Evolutionary conservation across 768 basidiomycete species (phyloP).

Genomic region (Tephrocybe sp.): DNA sequence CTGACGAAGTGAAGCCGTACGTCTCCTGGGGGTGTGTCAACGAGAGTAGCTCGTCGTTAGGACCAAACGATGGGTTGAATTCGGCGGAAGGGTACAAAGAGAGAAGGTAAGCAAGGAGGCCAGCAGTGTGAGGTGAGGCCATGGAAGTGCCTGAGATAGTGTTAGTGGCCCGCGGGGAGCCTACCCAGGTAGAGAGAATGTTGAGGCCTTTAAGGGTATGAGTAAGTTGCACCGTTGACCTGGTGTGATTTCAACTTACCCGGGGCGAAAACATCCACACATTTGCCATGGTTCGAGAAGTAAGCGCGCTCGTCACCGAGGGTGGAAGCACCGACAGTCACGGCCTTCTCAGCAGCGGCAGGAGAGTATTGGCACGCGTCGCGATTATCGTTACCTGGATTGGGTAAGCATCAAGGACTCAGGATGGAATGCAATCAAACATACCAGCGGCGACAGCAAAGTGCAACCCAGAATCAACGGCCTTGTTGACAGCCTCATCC

Average conservation of each 20-base stretch:
- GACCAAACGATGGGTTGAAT: conserved; percentile 54
- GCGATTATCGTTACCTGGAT: conserved; percentile 72
- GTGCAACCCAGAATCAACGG: conserved; percentile 84
- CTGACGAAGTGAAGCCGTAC: conserved; percentile 35
- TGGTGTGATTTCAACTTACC: conserved; percentile 42
- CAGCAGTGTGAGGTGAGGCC: conserved; percentile 93
- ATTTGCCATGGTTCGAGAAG: conserved; percentile 90
- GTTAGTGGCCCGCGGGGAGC: conserved; percentile 55
- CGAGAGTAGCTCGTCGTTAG: conserved; percentile 35
- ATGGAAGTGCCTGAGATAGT: conserved; percentile 91
- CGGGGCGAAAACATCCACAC: conserved; percentile 93
- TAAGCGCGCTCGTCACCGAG: conserved; percentile 80
- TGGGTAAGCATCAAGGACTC: background rate
- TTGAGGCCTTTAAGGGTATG: conserved; percentile 55
- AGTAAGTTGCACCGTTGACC: no score
- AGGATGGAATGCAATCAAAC: conserved; percentile 19
- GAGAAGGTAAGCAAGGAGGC: conserved; percentile 88
- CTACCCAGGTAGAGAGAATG: conserved; percentile 87
- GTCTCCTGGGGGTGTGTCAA: conserved; percentile 30
- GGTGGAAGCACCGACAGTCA: conserved; percentile 94
- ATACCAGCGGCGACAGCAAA: conserved; percentile 95
- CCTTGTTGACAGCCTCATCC: conserved; percentile 82
- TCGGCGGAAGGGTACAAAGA: conserved; percentile 75
- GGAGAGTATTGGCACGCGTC: conserved; percentile 95
- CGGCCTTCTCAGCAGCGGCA: conserved; percentile 82